A percentile compares a stretch with the other conserved stretches of the same genome.
Evolutionary conservation across 2,329 filamentous ascomycete species (phyloP).

Genomic region (Trichoderma lentiforme): DNA sequence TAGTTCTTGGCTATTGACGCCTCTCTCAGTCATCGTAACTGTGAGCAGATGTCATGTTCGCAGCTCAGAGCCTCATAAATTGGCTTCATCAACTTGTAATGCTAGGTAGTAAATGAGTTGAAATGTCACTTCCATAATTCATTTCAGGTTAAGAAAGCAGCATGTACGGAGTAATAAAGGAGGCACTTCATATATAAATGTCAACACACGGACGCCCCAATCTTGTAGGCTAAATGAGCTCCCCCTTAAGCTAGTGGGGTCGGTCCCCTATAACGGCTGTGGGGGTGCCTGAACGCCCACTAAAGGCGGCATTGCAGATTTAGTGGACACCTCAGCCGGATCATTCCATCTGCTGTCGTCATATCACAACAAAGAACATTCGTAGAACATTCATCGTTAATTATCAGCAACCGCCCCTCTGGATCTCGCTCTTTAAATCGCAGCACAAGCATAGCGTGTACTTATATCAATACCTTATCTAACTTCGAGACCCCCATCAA

Average conservation of each 20-base stretch:
- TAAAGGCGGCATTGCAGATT: neutral
- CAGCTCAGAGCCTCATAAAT: neutral
- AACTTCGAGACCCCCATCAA: neutral
- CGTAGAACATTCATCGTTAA: neutral
- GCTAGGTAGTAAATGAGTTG: neutral
- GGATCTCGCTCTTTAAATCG: neutral
- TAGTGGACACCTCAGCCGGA: conserved; percentile 16
- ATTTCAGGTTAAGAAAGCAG: neutral
- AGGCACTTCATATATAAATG: neutral
- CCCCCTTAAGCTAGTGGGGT: conserved; percentile 6
- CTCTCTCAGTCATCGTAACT: neutral
- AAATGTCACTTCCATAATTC: neutral
- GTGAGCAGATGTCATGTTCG: neutral
- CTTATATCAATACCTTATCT: neutral
- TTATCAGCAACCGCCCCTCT: neutral
- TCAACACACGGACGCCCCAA: neutral
- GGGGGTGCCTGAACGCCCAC: neutral
- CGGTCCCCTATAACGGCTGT: neutral
- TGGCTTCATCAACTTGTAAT: neutral
- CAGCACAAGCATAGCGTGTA: neutral
- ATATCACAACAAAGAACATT: neutral
- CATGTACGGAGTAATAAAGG: neutral
- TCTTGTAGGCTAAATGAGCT: neutral
- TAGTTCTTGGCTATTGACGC: neutral
- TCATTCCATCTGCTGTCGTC: neutral